Conservation (phyloP, 441 rosid species). For the Dalechampia spathulata region DNA sequence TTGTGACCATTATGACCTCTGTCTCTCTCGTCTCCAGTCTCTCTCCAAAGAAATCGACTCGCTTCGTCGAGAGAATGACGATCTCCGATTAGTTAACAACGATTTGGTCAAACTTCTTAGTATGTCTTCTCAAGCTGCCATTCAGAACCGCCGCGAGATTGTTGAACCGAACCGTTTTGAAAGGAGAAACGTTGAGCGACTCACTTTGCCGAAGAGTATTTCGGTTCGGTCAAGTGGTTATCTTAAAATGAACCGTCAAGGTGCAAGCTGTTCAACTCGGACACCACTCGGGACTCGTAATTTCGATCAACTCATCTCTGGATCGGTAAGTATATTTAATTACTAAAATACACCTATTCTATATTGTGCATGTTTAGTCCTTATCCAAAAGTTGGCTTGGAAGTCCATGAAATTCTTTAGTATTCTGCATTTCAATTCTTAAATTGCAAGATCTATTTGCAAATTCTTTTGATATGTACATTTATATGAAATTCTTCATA, state of each 20-base stretch:
- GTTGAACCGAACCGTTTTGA: slow-evolving; percentile 18
- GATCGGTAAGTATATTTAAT: slow-evolving; percentile 29
- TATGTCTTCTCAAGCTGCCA: slow-evolving; percentile 33
- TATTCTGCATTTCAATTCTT: too few species aligned
- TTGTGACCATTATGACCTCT: slow-evolving; percentile 49
- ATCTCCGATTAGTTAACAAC: slow-evolving; percentile 46
- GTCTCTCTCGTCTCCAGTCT: slow-evolving; percentile 44
- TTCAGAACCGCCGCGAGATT: neutral
- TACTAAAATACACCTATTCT: too few species aligned
- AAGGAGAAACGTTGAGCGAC: slow-evolving; percentile 28
- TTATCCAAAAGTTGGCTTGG: too few species aligned
- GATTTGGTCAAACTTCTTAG: slow-evolving; percentile 48
- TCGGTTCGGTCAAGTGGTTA: slow-evolving; percentile 51
- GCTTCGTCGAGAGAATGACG: slow-evolving; percentile 45
- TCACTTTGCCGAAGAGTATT: slow-evolving; percentile 47
- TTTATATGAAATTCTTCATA: too few species aligned
- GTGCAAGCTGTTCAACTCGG: slow-evolving; percentile 23
- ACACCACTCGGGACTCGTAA: slow-evolving; percentile 17
- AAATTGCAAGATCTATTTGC: too few species aligned
- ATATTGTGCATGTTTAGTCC: too few species aligned
- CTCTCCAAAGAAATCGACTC: slow-evolving; percentile 41
- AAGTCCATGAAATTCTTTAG: too few species aligned
- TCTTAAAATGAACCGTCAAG: slow-evolving; percentile 28
- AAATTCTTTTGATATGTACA: too few species aligned
- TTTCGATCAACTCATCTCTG: slow-evolving; percentile 22